Evolutionary conservation across 257 asterid species (phyloP), one percentile per base, ranked within the genome.

Genomic region (Haberlea rhodopensis): DNA sequence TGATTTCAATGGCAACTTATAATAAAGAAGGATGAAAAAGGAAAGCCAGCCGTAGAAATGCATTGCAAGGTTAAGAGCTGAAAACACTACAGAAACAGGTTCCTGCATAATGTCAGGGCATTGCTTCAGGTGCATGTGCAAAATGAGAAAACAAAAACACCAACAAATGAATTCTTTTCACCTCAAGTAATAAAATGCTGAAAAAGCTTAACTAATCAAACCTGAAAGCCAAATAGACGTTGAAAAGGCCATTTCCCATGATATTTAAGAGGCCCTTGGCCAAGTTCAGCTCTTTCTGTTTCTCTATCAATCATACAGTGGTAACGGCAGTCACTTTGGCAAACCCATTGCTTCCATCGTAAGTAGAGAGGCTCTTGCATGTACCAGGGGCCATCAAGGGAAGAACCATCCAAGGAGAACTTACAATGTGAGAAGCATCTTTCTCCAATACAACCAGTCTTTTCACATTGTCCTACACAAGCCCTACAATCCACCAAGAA

Each of bases 11-110:
- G 91, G 91, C 73, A 88, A 68, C 75, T 80, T 85, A 68, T 80
- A 80, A 72, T 82, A 67, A 43, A 84, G 52, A 67, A 85, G 82
- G 73, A 62, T 70, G 80, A 70, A 73, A 63, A 79, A 80, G 37
- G 87, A 81, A 60, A 82, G 76, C 89, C 85, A 88, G 63, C 96
- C 89, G 70, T 80, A 83, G 72, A 84, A 79, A 77, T 88, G 89
- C 87, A 80, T 71, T 34, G 76, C 76, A 55, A 88, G 82, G 77
- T 88, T 88, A 58, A 88, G 86, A 32, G 72, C 82, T 51, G 96
- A 88, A 72, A 88, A 75, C 57, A 73, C 86, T 59, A 79, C 86
- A 59, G 89, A 84, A 71, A 67, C 73, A 15, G 91, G 87, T 73
- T 88, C 91, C 96, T 88, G 86, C 26, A 62, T 31, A 66, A 71